A percentile compares a stretch with the other conserved stretches of the same genome.
These are phyloP conservation scores for Typha latifolia DNA, from an alignment of 176 grass and related monocot species.

Conservation along the genomic window DNA sequence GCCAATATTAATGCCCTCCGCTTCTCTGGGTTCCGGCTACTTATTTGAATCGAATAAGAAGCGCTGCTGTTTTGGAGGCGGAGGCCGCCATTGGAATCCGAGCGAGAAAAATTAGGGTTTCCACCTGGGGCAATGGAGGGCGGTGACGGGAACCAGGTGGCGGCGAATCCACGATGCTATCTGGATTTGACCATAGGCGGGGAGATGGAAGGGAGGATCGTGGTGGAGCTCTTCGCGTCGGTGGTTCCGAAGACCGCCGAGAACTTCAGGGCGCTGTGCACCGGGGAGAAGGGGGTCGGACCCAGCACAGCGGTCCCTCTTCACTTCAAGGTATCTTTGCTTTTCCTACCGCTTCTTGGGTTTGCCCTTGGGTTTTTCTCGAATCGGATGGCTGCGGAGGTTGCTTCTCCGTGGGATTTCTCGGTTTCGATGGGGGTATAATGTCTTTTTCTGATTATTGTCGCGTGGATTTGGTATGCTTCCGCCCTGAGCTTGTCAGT, in stretches of 20 bases:
- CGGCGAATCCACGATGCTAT: conserved; percentile 56
- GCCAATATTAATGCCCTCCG: background rate
- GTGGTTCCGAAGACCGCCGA: conserved; percentile 67
- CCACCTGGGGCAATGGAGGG: conserved; percentile 26
- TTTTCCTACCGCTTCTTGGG: background rate
- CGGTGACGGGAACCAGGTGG: conserved; percentile 15
- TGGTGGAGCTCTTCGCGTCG: conserved; percentile 66
- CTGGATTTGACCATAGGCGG: conserved; percentile 79
- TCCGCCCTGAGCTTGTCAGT: conserved; percentile 3
- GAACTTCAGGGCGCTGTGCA: conserved; percentile 96
- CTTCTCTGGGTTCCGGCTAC: conserved; percentile 7
- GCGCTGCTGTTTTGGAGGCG: background rate
- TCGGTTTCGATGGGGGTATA: conserved; percentile 14
- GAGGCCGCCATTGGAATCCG: conserved; percentile 25
- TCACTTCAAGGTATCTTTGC: conserved; percentile 54
- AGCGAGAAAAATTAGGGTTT: conserved; percentile 27
- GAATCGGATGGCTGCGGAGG: background rate
- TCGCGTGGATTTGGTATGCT: conserved; percentile 8
- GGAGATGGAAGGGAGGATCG: conserved; percentile 79
- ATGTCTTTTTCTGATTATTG: conserved; percentile 9
- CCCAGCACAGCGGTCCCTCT: conserved; percentile 45
- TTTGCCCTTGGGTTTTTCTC: conserved; percentile 4
- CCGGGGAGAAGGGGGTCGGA: conserved; percentile 70
- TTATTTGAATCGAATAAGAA: conserved; percentile 43
- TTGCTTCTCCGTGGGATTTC: conserved; percentile 1